Evolutionary conservation across 768 basidiomycete genomes (phyloP).

Genomic region (Termitomyces bulborhizus): DNA sequence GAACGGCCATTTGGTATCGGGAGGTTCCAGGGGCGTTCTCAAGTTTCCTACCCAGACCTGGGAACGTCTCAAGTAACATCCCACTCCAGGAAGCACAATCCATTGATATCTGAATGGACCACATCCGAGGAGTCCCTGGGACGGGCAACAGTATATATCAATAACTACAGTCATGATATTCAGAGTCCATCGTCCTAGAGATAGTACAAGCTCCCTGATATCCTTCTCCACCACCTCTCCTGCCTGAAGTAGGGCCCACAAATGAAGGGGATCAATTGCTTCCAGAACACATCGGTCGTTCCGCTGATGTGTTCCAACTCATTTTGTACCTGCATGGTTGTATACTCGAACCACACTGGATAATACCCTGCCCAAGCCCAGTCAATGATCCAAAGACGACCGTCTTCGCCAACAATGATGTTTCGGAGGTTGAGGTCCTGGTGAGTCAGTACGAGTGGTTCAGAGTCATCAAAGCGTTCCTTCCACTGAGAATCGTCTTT

Average conservation of each 20-base stretch:
- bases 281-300: not conserved
- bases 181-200: too few species aligned
- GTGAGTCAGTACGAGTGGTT: constrained; percentile 18
- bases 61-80: too few species aligned
- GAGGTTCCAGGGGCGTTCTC: too few species aligned
- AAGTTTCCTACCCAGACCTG: too few species aligned
- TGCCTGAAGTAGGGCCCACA: not conserved
- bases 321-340: not conserved
- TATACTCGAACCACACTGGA: constrained; percentile 14
- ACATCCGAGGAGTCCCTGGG: too few species aligned
- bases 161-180: too few species aligned
- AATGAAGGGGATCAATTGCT: not conserved
- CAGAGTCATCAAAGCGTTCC: constrained; percentile 12
- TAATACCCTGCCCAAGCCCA: constrained; percentile 16
- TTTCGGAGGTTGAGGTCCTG: constrained; percentile 15
- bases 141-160: too few species aligned
- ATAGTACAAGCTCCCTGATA: too few species aligned
- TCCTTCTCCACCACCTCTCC: not conserved
- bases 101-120: too few species aligned
- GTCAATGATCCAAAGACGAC: constrained; percentile 17
- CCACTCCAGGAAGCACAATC: too few species aligned
- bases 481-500: constrained; percentile 4
- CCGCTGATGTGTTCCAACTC: too few species aligned
- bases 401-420: constrained; percentile 15
- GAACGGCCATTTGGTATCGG: too few species aligned